phyloP scores from a whole-genome alignment of 83 land plant species.

The Picea abies region DNA sequence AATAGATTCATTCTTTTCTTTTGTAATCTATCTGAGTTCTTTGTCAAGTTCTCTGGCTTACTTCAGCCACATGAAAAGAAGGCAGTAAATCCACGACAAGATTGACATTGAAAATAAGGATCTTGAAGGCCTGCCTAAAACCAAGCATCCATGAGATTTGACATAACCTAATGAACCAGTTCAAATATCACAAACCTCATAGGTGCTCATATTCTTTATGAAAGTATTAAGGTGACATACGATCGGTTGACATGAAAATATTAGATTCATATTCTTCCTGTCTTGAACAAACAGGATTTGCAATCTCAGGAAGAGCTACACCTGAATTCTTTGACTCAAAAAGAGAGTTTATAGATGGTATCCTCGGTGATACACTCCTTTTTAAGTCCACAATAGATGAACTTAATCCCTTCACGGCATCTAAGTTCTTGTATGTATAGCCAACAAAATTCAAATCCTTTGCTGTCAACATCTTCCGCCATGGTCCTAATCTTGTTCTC shows the following conservation, averaged over 20 bases:
- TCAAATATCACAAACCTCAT: neutral
- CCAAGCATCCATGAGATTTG: constrained; percentile 18
- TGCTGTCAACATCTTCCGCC: constrained; percentile 10
- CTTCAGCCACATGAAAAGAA: too few species aligned
- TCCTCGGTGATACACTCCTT: constrained; percentile 25
- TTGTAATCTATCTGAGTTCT: too few species aligned
- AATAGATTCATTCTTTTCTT: too few species aligned
- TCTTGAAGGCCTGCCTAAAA: too few species aligned
- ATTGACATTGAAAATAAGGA: too few species aligned
- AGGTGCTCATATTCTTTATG: neutral
- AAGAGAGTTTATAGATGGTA: constrained; percentile 31
- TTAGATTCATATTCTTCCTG: constrained; percentile 17
- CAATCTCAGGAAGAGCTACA: constrained; percentile 7
- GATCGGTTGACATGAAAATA: constrained; percentile 27
- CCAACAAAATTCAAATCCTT: neutral
- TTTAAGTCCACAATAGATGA: constrained; percentile 21
- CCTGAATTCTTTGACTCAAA: constrained; percentile 24
- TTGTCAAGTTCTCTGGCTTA: too few species aligned
- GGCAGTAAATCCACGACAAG: too few species aligned
- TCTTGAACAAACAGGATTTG: constrained; percentile 3
- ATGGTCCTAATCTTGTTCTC: neutral
- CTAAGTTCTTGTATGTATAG: too few species aligned
- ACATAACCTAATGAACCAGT: neutral
- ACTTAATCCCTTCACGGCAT: too few species aligned
- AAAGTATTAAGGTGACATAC: constrained; percentile 35